Evolutionary conservation across 305 asterid species (phyloP), one percentile per base, ranked within the genome.

Genomic region (Rubia occidens): DNA sequence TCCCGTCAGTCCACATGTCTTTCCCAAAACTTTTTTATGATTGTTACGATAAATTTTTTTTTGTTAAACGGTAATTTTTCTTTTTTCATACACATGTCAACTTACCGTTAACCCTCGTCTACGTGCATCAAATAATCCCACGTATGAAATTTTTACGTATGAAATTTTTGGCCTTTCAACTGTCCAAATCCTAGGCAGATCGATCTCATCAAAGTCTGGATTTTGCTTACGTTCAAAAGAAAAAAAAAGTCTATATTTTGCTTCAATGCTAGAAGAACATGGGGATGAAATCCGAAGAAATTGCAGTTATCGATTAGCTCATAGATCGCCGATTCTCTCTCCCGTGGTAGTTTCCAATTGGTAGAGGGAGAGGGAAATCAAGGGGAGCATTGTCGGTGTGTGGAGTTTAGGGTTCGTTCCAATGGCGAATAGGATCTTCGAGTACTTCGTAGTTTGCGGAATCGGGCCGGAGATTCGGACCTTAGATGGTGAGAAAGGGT

Each of bases 381-480:
- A 47, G 49, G 66, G 11, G 70, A 21, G 59, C 54, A 40, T 53
- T 68, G 51, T 74, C 51, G 60, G 68, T 53, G 14, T 10, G 39
- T 54, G 29, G 64, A 37, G n/a, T 21, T 68, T 43, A 9, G 24
- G 55, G 71, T 43, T 53, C 14, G 35, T 20, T 56, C 62, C 9
- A 40, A 85, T 89, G 95, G 83, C 92, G 71, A 56, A 32, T 21
- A 89, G 84, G 74, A 79, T 94, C 78, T 94, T 94, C 72, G 98
- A 94, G 83, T 94, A 94, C 85, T 90, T 94, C 80, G 97, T 94
- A 29, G 96, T 90, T 53, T 94, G 98, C 77, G 98, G 98, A 32
- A 73, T 94, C 37, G 97, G 97, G 21, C 95, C 96, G 42, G 98
- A 94, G 82, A 87, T 94, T 79, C 91, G 96, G 24, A 87, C 98